Evolutionary conservation across 164 flowering plant species (phyloP), one percentile per base, ranked within the genome.

Genomic region (Brasenia schreberi): DNA sequence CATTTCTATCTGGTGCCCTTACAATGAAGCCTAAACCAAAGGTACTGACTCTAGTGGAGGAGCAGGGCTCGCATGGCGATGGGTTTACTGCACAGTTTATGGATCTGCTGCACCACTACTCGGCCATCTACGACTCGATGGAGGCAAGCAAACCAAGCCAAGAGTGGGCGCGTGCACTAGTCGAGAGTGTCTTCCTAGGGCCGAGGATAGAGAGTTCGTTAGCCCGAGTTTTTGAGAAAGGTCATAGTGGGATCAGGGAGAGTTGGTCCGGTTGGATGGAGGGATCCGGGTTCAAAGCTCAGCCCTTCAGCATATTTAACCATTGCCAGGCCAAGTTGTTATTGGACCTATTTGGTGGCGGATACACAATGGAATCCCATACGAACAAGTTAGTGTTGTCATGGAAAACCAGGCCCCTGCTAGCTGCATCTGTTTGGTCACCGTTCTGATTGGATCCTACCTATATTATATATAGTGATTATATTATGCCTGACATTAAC

Each of bases 121-220:
- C 90, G 0, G 88, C 96, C 3, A 61, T 87, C 5, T 89, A 78
- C 62, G 96, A 89, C 75, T 87, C 96, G 23, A 71, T 89, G 9
- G 92, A 89, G 67, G 90, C 89, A 0, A 90, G 92, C 64, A 83
- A 84, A 45, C 96, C 92, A 1, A 75, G 83, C 84, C 90, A 87
- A 59, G 66, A 75, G 7, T 72, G 81, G 27, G 86, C 96, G 4
- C 67, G 89, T 53, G 82, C 78, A 0, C 56, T 89, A 68, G 92
- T 89, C 64, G 96, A 89, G 71, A 72, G 77, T 62, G 90, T 83
- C 17, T 85, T 85, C 18, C 61, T 87, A 19, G 96, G 92, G 5
- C 92, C 92, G 5, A 67, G 82, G 42, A 87, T 87, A 62, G 73
- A 82, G 0, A 84, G 83, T 66, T 70, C 89, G 16, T 27, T 89